Conservation (phyloP, 805 yeast species). For the Saturnispora ahearnii region DNA sequence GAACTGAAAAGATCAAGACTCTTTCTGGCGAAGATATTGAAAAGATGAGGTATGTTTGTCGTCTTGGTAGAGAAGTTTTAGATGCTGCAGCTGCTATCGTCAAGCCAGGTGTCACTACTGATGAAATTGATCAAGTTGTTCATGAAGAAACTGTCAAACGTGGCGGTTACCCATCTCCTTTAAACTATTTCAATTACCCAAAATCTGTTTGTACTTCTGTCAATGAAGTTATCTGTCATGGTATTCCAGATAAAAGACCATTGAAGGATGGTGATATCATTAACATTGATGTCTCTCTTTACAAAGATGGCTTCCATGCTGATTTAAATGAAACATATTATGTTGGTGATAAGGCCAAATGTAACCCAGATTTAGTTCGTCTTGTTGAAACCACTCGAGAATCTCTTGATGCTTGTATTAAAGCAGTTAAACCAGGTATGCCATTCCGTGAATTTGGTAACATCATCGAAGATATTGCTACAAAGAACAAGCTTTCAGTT, state of each 20-base stretch:
- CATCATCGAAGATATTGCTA: conserved; percentile 80
- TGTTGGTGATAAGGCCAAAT: conserved; percentile 79
- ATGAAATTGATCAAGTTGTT: conserved; percentile 76
- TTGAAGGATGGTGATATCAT: conserved; percentile 91
- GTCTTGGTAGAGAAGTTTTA: conserved; percentile 75
- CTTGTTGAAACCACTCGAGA: conserved; percentile 90
- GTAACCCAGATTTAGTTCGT: conserved; percentile 75
- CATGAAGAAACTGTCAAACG: conserved; percentile 85
- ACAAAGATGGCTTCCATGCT: conserved; percentile 82
- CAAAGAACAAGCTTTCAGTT: conserved; percentile 68
- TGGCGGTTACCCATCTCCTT: conserved; percentile 88
- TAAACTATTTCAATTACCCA: conserved; percentile 90
- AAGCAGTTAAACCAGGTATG: conserved; percentile 81
- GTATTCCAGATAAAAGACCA: conserved; percentile 86
- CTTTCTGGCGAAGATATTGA: conserved; percentile 61
- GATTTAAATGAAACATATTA: conserved; percentile 96
- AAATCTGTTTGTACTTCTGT: conserved; percentile 88
- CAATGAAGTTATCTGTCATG: conserved; percentile 94
- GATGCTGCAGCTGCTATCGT: conserved; percentile 81
- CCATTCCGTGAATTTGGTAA: conserved; percentile 83
- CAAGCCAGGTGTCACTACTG: conserved; percentile 87
- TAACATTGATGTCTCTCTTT: conserved; percentile 81
- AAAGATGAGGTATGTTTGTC: conserved; percentile 66
- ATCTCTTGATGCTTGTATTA: conserved; percentile 75
- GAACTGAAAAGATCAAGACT: conserved; percentile 56